Evolutionary conservation across 371 early-diverging fungal species (phyloP).

Genomic region (Parasitella parasitica): DNA sequence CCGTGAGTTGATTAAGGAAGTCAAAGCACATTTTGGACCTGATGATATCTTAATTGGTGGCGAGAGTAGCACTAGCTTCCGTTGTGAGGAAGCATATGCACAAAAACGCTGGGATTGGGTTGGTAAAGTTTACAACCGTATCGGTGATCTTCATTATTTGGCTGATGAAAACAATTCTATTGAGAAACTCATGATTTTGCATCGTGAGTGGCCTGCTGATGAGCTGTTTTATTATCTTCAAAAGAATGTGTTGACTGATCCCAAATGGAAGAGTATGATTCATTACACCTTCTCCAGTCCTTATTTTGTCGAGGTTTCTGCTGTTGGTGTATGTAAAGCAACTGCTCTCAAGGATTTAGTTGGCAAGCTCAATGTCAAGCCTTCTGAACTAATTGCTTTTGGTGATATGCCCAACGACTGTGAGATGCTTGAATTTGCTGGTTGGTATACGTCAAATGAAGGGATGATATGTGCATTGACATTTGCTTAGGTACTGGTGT

Average conservation of each 20-base stretch:
- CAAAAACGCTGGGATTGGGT: slow-evolving; percentile 25
- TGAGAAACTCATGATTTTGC: slow-evolving; percentile 40
- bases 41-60: slow-evolving; percentile 32
- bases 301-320: slow-evolving; percentile 54
- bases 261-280: slow-evolving; percentile 26
- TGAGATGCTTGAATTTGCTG: slow-evolving; percentile 55
- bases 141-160: slow-evolving; percentile 24
- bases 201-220: slow-evolving; percentile 34
- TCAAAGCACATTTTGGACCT: slow-evolving; percentile 26
- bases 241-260: slow-evolving; percentile 27
- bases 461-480: slow-evolving; percentile 1
- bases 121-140: slow-evolving; percentile 15
- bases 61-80: slow-evolving; percentile 33
- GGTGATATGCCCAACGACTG: slow-evolving; percentile 59
- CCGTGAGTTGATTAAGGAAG: slow-evolving; percentile 15
- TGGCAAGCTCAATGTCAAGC: slow-evolving; percentile 22
- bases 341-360: slow-evolving; percentile 41
- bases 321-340: slow-evolving; percentile 53
- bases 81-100: slow-evolving; percentile 36
- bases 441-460: slow-evolving; percentile 10
- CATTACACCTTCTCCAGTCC: slow-evolving; percentile 44
- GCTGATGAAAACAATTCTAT: slow-evolving; percentile 27
- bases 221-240: slow-evolving; percentile 21
- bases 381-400: slow-evolving; percentile 47
- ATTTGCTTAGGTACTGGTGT: slow-evolving; percentile 24